Base-by-base conservation (phyloP, 768 basidiomycete species). In the Termitomyces sp. region DNA sequence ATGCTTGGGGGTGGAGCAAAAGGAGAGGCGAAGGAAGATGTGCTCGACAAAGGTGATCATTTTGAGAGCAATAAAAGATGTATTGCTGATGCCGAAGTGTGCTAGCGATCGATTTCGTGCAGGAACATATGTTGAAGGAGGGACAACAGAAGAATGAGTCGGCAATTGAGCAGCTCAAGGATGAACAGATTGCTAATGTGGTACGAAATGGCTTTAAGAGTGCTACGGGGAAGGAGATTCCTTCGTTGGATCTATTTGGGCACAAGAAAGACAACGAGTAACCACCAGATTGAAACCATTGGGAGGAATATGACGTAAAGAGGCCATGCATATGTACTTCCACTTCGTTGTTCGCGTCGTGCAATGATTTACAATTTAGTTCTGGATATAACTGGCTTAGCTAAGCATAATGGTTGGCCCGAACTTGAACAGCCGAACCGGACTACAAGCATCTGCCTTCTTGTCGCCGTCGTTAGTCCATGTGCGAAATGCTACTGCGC, bases 141-240 rank as follows among this genome's bases (percentile, higher is more conserved):
- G 76, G 76, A 13, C 61, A 66, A 42, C 77, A 78, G 65, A 64
- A 67, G 20, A 66, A 77, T 61, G 77, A 78, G 63, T 66, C 69
- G 20, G 73, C 71, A 4, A 24, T 73, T 33, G 76, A 78, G 64
- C 75, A 78, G 65, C 55, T 68, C 62, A 78, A 77, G 59, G 77
- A 78, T 63, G 70, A 73, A 56, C 68, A 71, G 64, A 76, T 77
- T 58, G 69, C 71, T 11, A 66, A 69, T 62, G 68, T 65, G n/a
- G 68, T 78, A 37, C 62, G 73, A 46, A 54, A 58, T 3, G 61
- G 63, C 31, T 73, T 70, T 58, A 68, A 75, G 66, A 66, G 61
- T 48, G 54, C 63, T 16, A 75, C 72, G 22, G 75, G 76, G 24
- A 68, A 69, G 51, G 72, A 75, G 13, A 66, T 74, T 46, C 69